Conservation (phyloP, 2,329 filamentous ascomycete species). For the Pseudogymnoascus sp. region DNA sequence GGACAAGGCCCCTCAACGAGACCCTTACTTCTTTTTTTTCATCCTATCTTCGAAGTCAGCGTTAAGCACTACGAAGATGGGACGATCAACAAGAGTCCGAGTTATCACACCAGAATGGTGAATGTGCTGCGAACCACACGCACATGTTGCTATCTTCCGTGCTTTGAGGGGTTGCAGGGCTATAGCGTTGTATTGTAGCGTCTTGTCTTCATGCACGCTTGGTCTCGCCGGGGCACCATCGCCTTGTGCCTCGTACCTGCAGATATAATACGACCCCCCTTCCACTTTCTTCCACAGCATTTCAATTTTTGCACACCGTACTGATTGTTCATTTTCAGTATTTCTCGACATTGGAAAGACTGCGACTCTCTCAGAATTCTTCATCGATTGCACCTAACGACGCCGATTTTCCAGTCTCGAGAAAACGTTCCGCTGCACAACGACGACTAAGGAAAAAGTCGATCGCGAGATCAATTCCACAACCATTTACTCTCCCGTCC, state of each 20-base stretch:
- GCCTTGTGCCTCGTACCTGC: conserved; percentile 8
- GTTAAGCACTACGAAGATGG: not conserved
- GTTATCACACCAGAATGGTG: not conserved
- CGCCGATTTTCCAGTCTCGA: conserved; percentile 15
- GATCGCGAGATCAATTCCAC: not conserved
- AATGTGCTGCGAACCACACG: not conserved
- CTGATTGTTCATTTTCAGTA: conserved; percentile 42
- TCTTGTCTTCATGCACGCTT: conserved; percentile 4
- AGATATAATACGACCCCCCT: conserved; percentile 3
- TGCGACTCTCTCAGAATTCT: conserved; percentile 54
- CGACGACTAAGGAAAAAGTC: conserved; percentile 13
- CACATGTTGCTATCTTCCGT: not conserved
- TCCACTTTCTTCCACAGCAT: conserved; percentile 42
- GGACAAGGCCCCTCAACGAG: not conserved
- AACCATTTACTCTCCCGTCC: not conserved
- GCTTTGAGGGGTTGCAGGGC: not conserved
- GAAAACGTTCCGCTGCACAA: conserved; percentile 19
- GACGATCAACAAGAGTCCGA: conserved; percentile 1
- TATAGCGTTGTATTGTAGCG: conserved; percentile 5
- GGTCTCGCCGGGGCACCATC: not conserved
- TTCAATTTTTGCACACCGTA: conserved; percentile 41
- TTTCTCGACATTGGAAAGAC: conserved; percentile 65
- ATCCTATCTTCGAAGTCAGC: not conserved
- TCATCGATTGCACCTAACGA: conserved; percentile 27
- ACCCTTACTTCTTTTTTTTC: not conserved